Base-by-base conservation (phyloP, 2,329 filamentous ascomycete genomes). In the Monilinia vaccinii-corymbosi region DNA sequence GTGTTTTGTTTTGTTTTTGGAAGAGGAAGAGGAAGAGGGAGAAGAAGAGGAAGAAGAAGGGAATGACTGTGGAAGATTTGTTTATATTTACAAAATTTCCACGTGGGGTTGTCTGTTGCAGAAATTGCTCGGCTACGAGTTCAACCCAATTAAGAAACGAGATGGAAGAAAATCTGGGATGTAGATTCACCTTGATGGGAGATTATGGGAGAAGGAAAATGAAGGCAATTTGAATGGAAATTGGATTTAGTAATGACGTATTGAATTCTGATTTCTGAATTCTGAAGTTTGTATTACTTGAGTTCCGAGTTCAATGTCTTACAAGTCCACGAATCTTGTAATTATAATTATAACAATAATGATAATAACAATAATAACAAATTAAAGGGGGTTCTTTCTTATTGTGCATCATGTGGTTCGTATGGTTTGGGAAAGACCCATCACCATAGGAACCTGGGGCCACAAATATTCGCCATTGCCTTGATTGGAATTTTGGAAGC, bases 41-140 rank as follows among this genome's bases (percentile, higher is more conserved):
- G 25, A 6, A 28, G 25, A 28, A 6, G 25, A 28, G 25, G 25
- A 28, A 53, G 38, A 55, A 11, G 38, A 53, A 25, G 18, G 31
- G 51, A 14, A 36, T 32, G 38, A 16, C n/a, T 16, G 38, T 55
- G 32, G 38, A 44, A 18, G 4, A n/a, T 44, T 32, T 44, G 38
- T 55, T 55, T 55, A 55, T 55, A 55, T 55, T 55, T 28, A 40
- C 38, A 32, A 32, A 32, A 55, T 44, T 34, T 6, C 51, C 51
- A 55, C 51, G 51, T 55, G 51, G 51, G 25, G 25, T n/a, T 18
- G 38, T 23, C 51, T 44, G 5, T 44, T 32, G 25, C 10, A 21
- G 25, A 53, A 8, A 44, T 44, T 32, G 9, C 40, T 44, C 28
- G 51, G 38, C 21, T 23, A 55, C 25, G 25, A 28, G 25, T n/a